phyloP scores from a whole-genome alignment of 1,284 basidiomycete genomes.

The Irpex sp. region DNA sequence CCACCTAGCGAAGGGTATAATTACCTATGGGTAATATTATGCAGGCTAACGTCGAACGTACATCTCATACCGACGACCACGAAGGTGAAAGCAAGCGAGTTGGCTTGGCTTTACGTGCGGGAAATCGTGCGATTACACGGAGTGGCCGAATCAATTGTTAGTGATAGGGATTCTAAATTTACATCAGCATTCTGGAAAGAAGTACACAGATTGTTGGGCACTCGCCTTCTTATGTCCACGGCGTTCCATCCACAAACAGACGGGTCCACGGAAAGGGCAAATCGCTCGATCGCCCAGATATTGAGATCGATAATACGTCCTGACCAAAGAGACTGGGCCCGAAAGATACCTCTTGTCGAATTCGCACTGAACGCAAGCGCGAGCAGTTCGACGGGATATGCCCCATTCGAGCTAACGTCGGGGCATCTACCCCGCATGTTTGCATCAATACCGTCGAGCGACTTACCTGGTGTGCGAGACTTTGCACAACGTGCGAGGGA shows the following conservation, averaged over 20 bases:
- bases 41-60: no score
- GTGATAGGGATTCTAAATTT: constrained; percentile 40
- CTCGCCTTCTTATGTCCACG: constrained; percentile 35
- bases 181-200: constrained; percentile 40
- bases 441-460: not conserved
- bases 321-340: constrained; percentile 37
- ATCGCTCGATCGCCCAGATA: constrained; percentile 36
- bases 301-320: constrained; percentile 28
- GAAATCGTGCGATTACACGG: constrained; percentile 38
- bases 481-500: constrained; percentile 14
- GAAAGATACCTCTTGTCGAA: constrained; percentile 30
- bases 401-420: constrained; percentile 26
- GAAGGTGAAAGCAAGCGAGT: no score
- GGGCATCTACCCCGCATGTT: constrained; percentile 13
- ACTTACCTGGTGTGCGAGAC: constrained; percentile 11
- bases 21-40: constrained; percentile 27
- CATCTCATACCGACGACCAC: no score
- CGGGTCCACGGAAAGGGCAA: constrained; percentile 36
- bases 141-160: constrained; percentile 35
- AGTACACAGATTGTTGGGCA: constrained; percentile 31
- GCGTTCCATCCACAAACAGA: constrained; percentile 22
- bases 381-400: not conserved
- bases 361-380: constrained; percentile 16
- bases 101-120: constrained; percentile 23
- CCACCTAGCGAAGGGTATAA: constrained; percentile 21